phyloP scores from a whole-genome alignment of 2,329 filamentous ascomycete genomes.

The Lithohypha guttulata region DNA sequence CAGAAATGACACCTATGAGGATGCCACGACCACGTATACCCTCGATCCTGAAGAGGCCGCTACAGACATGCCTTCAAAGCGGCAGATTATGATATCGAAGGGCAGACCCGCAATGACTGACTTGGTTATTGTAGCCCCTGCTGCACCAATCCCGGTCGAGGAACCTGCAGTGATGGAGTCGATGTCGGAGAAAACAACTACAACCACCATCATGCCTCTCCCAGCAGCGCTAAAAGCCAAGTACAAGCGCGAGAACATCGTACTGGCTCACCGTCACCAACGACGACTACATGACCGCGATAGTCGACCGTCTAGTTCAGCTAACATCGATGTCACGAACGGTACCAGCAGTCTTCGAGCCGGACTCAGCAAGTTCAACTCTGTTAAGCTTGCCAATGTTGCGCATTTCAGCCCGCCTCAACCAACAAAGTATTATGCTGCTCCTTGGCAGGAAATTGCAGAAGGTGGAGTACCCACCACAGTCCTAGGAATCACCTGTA shows the following conservation, averaged over 20 bases:
- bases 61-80: not conserved
- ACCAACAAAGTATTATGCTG: slow-evolving; percentile 13
- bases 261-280: no score
- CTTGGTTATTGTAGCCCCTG: not conserved
- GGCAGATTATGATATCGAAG: not conserved
- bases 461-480: slow-evolving; percentile 9
- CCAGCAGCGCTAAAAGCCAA: not conserved
- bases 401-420: slow-evolving; percentile 1
- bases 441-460: slow-evolving; percentile 17
- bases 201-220: not conserved
- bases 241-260: not conserved
- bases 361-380: not conserved
- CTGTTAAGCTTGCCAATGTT: not conserved
- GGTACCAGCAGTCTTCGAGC: not conserved
- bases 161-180: not conserved
- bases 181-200: not conserved
- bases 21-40: not conserved
- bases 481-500: slow-evolving; percentile 11
- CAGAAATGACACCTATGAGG: not conserved
- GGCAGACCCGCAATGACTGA: not conserved
- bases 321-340: no score
- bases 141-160: not conserved
- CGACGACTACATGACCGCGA: no score
- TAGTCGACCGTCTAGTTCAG: no score
- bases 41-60: not conserved